Base-by-base conservation (phyloP, 345 rosid genomes). In the Citropsis articulata region DNA sequence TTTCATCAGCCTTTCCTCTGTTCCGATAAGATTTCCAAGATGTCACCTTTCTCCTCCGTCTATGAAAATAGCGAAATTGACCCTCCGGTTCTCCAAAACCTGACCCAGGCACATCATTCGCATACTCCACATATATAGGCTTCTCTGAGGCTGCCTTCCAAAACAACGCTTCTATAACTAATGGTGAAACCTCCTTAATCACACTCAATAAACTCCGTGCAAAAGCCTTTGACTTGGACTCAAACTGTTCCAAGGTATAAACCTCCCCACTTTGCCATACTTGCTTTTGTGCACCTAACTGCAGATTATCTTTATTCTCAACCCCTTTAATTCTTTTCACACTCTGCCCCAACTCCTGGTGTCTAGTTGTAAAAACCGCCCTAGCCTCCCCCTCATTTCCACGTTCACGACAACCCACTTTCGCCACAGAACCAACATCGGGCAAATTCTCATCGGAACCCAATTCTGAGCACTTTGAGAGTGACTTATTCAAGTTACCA, bases 21-120 rank as follows among this genome's bases (percentile, higher is more conserved):
- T 85, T 83, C 84, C 91, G 86, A 77, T 91, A 97, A 27, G 88
- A 91, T 66, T 86, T 91, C 83, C 94, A 75, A 45, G 78, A 75
- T 8, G 25, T 86, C 75, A 85, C 86, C 87, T 84, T 87, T 89
- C 93, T 91, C 85, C 95, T 92, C 79, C 87, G 88, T 72, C 84
- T 88, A 72, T 84, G 87, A 66, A 91, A 89, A 86, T 91, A 89
- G 35, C 82, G 87, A 79, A 83, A 86, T 64, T 87, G 89, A 61
- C 90, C 90, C 75, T 90, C 91, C 31, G 97, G 94, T 73, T 97
- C 93, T 55, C 96, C 98, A 79, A 97, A 97, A 70, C 82, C 98
- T 10, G 99, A 94, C 18, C 99, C 99, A 5, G 99, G 98, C 27
- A 97, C 98, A 90, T 97, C 98, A 81, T 97, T 97, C n/a, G 99